These are phyloP conservation scores for Nigrospora sphaerica DNA, from an alignment of 2,329 filamentous ascomycete species.

Conservation along the genomic window DNA sequence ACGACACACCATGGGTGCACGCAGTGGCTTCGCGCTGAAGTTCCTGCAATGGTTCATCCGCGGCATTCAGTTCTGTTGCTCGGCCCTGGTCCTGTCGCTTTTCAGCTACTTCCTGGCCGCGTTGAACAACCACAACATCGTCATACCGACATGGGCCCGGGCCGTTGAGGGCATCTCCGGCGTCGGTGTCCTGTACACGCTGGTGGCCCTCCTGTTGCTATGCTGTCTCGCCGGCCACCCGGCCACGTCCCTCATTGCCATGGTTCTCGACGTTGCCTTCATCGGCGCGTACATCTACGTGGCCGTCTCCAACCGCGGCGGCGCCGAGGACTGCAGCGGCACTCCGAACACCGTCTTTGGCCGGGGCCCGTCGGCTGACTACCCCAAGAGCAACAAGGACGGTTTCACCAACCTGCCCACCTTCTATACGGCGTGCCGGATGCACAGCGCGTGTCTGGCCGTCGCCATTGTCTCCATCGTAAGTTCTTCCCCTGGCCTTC, in stretches of 20 bases:
- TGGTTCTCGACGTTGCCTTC: conserved; percentile 73
- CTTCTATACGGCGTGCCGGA: conserved; percentile 53
- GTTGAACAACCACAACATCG: conserved; percentile 55
- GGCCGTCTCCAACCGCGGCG: conserved; percentile 64
- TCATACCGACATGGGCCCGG: conserved; percentile 58
- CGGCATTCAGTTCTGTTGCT: conserved; percentile 63
- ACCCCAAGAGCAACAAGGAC: conserved; percentile 39
- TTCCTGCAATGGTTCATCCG: conserved; percentile 65
- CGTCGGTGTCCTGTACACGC: conserved; percentile 64
- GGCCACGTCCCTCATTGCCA: conserved; percentile 65
- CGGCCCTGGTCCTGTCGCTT: conserved; percentile 67
- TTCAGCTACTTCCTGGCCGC: conserved; percentile 81
- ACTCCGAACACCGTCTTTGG: conserved; percentile 64
- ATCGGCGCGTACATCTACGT: conserved; percentile 74
- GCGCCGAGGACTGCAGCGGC: conserved; percentile 55
- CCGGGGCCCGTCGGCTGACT: conserved; percentile 43
- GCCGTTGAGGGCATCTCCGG: conserved; percentile 77
- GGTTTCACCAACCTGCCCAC: conserved; percentile 42
- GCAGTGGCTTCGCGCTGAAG: conserved; percentile 58
- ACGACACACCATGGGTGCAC: conserved; percentile 44
- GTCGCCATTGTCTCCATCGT: conserved; percentile 73
- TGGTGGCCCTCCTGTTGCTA: conserved; percentile 65
- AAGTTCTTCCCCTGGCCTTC: conserved; percentile 5
- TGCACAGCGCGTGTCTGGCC: conserved; percentile 72
- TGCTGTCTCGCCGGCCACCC: conserved; percentile 72